Evolutionary conservation across 2,329 filamentous ascomycete species (phyloP).

Genomic region (Penicillium sclerotigenum): DNA sequence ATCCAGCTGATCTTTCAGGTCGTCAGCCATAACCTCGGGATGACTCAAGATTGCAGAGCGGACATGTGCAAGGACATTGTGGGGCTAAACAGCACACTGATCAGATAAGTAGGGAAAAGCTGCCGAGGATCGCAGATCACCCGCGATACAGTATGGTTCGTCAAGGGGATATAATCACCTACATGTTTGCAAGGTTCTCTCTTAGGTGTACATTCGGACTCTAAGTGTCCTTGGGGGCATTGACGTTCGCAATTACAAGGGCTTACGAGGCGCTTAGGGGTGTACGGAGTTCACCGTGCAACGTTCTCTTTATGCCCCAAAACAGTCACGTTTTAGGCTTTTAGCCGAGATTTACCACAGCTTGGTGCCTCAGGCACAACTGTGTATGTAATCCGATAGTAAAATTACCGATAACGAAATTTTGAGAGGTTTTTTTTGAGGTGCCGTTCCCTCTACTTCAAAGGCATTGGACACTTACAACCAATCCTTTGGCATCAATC

Average conservation of each 20-base stretch:
- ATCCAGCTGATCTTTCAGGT: background rate
- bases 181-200: background rate
- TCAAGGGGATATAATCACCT: background rate
- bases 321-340: background rate
- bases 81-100: background rate
- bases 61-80: background rate
- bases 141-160: background rate
- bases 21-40: background rate
- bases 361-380: background rate
- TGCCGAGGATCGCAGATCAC: slow-evolving; percentile 8
- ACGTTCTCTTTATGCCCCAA: background rate
- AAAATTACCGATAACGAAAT: slow-evolving; percentile 14
- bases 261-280: background rate
- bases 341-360: background rate
- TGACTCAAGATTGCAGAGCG: background rate
- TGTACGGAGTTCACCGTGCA: background rate
- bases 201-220: background rate
- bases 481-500: slow-evolving; percentile 4
- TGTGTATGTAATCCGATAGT: slow-evolving; percentile 4
- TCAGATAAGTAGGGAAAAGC: slow-evolving; percentile 2
- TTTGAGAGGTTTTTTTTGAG: slow-evolving; percentile 1
- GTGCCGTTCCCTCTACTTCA: background rate
- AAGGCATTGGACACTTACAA: background rate
- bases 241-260: background rate
- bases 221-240: background rate